These are phyloP conservation scores for Spathaspora passalidarum DNA, from an alignment of 805 yeast genomes.

Conservation along the genomic window DNA sequence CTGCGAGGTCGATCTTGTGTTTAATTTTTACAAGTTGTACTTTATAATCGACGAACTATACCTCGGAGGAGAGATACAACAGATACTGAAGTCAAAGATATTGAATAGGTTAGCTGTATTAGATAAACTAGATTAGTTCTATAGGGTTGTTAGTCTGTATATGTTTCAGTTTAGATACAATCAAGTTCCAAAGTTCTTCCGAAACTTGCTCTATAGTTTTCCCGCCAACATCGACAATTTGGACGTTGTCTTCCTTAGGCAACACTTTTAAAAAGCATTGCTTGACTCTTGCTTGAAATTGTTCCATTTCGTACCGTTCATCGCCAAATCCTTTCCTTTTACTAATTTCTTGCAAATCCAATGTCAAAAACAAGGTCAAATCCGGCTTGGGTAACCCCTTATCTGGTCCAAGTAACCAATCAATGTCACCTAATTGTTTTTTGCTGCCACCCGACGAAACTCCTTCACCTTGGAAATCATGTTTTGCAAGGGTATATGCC, in stretches of 20 bases:
- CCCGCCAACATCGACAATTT: conserved; percentile 58
- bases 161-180: conserved; percentile 11
- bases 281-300: conserved; percentile 74
- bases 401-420: conserved; percentile 85
- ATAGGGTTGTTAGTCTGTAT: conserved; percentile 12
- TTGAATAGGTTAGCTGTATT: conserved; percentile 62
- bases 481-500: conserved; percentile 86
- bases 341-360: conserved; percentile 42
- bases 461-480: conserved; percentile 34
- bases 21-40: conserved; percentile 84
- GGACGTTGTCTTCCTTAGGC: conserved; percentile 21
- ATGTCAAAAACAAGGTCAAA: conserved; percentile 69
- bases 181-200: conserved; percentile 39
- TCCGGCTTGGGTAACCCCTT: conserved; percentile 86
- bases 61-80: conserved; percentile 87
- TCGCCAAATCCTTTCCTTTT: conserved; percentile 82
- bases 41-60: conserved; percentile 82
- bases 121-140: conserved; percentile 34
- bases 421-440: conserved; percentile 38
- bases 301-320: conserved; percentile 81
- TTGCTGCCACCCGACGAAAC: conserved; percentile 3
- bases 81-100: conserved; percentile 69
- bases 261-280: conserved; percentile 52
- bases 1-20: conserved; percentile 90
- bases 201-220: conserved; percentile 56